Conservation (phyloP, 2,329 filamentous ascomycete genomes). For the Pseudocercospora macadamiae region DNA sequence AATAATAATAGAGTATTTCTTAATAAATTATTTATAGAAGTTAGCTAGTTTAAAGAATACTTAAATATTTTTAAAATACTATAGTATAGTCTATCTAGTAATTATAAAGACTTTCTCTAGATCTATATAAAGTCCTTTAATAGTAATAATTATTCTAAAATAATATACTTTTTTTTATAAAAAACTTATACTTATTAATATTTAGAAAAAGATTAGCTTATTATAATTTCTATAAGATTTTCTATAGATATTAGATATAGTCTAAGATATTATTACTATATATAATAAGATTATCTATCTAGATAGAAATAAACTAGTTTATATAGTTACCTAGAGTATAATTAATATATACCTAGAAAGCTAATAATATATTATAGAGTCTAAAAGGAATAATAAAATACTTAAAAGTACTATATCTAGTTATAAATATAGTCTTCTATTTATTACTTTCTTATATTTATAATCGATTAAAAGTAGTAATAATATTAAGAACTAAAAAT, state of each 20-base stretch:
- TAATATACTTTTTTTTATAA: neutral
- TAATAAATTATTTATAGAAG: conserved; percentile 6
- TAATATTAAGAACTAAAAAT: too few relatives aligned
- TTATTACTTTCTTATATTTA: too few relatives aligned
- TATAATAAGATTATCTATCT: neutral
- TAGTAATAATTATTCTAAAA: neutral
- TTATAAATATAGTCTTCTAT: conserved; percentile 51
- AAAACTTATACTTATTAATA: too few relatives aligned
- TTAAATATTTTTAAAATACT: conserved; percentile 8
- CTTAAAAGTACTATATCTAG: neutral
- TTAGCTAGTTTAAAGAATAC: conserved; percentile 10
- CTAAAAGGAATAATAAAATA: neutral
- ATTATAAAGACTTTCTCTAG: neutral
- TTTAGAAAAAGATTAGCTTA: too few relatives aligned
- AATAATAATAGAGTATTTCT: neutral
- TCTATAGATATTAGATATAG: neutral
- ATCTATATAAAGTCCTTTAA: neutral
- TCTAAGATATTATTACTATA: neutral
- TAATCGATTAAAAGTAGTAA: too few relatives aligned
- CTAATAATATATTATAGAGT: neutral
- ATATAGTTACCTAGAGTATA: neutral
- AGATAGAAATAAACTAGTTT: neutral
- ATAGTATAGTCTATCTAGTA: neutral
- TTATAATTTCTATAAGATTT: neutral
- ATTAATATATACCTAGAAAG: neutral